Conservation (phyloP, 2,329 filamentous ascomycete species). For the Rutstroemia sp. region DNA sequence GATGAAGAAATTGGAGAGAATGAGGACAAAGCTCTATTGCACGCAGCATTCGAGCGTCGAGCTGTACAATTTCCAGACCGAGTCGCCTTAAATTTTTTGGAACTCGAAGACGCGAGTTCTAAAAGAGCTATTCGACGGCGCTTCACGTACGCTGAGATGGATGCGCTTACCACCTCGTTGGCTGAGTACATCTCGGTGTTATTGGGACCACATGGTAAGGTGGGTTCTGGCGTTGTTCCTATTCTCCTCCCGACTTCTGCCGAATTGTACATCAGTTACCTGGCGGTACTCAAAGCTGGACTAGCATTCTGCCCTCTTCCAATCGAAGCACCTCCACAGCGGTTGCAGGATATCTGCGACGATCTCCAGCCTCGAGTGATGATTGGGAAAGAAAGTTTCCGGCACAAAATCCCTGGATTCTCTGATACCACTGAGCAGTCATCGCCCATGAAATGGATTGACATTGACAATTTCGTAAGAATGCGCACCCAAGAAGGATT, state of each 20-base stretch:
- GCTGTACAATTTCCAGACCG: neutral
- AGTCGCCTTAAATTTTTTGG: constrained; percentile 1
- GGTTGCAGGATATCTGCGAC: neutral
- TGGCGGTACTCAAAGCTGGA: constrained; percentile 31
- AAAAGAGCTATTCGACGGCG: neutral
- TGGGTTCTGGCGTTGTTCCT: neutral
- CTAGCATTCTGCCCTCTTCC: constrained; percentile 32
- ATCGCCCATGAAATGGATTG: neutral
- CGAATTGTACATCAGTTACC: constrained; percentile 27
- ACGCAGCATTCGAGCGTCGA: neutral
- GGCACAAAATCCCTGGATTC: neutral
- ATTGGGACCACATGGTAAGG: neutral
- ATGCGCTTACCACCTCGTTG: neutral
- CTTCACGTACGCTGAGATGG: neutral
- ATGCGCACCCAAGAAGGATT: neutral
- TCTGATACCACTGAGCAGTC: neutral
- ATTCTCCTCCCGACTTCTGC: constrained; percentile 19
- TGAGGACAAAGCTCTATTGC: neutral
- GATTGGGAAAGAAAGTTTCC: neutral
- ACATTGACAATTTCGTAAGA: neutral
- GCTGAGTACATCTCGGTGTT: neutral
- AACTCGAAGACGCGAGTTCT: neutral
- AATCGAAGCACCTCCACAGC: constrained; percentile 18
- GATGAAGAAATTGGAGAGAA: neutral
- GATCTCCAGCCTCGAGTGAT: neutral